Evolutionary conservation across 2,329 filamentous ascomycete species (phyloP), one percentile per base, ranked within the genome.

Genomic region (Diaporthe amygdali): DNA sequence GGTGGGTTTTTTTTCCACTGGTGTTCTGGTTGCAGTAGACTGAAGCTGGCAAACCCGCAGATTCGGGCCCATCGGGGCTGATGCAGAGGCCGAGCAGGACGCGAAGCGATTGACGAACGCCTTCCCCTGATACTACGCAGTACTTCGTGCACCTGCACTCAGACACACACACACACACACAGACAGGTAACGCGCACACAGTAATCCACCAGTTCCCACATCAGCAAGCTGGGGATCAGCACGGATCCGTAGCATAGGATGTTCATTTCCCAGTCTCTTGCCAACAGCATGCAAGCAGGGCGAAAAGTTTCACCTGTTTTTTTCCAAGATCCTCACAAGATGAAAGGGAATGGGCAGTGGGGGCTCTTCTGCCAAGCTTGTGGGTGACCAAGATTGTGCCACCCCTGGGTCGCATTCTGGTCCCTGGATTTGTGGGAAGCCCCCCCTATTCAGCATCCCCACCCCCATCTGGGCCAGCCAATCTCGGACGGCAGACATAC

Each of bases 361-460:
- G 52, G 66, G 52, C 52, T 55, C 20, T 37, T 49, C 59, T 64
- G 59, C 59, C 59, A 64, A 64, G 51, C 32, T n/a, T 47, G 66
- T 41, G 49, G 52, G 66, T 68, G 66, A 59, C 39, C 59, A 64
- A 68, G 66, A 68, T 56, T 68, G 66, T 68, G 30, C 39, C 4
- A 15, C 44, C 66, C 59, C 41, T 49, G 59, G 66, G 66, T 49
- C 66, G 66, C 52, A 49, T 51, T 49, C 52, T 47, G 66, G 66
- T 68, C 66, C 66, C 66, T 68, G 66, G 52, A 68, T 68, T 59
- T 59, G 66, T 68, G 66, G 52, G 27, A 59, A 68, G 66, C 66
- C 49, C 66, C 52, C 66, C 66, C 55, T 59, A 47, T 68, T 68
- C 44, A 66, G 22, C 41, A 49, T 68, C 66, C 41, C 66, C 66